These are phyloP conservation scores for Yamadazyma kitorensis DNA, from an alignment of 805 yeast species.

Conservation along the genomic window DNA sequence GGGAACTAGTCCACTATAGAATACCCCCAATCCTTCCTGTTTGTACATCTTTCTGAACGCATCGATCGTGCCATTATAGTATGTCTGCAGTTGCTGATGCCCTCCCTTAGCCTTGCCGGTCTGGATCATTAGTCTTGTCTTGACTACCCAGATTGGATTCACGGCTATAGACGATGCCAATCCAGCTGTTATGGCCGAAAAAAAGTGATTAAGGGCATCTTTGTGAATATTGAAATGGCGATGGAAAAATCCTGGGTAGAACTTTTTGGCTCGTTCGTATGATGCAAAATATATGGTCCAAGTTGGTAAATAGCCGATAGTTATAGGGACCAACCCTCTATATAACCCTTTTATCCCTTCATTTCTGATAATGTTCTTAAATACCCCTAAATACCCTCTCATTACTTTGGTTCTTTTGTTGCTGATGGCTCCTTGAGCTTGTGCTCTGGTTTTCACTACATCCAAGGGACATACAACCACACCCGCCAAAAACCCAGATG, in stretches of 20 bases:
- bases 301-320: slow-evolving; percentile 92
- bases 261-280: slow-evolving; percentile 72
- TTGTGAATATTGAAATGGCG: slow-evolving; percentile 20
- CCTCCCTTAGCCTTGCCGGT: slow-evolving; percentile 43
- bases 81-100: slow-evolving; percentile 26
- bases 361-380: slow-evolving; percentile 62
- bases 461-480: slow-evolving; percentile 91
- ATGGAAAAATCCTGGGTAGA: slow-evolving; percentile 44
- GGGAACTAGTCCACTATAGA: slow-evolving; percentile 88
- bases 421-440: slow-evolving; percentile 72
- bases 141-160: slow-evolving; percentile 97
- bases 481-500: slow-evolving; percentile 92
- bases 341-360: slow-evolving; percentile 86
- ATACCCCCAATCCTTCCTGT: slow-evolving; percentile 76
- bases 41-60: slow-evolving; percentile 78
- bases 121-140: slow-evolving; percentile 90
- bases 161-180: slow-evolving; percentile 78
- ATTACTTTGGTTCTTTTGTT: slow-evolving; percentile 33
- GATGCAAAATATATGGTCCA: slow-evolving; percentile 96
- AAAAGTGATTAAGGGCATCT: slow-evolving; percentile 40
- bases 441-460: slow-evolving; percentile 90
- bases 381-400: slow-evolving; percentile 60
- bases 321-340: slow-evolving; percentile 88
- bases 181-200: slow-evolving; percentile 84
- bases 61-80: slow-evolving; percentile 76